Percentiles rank a stretch among this genome's conserved stretches.
Evolutionary conservation across 306 rosid species (phyloP).

Genomic region (Inga laurina): DNA sequence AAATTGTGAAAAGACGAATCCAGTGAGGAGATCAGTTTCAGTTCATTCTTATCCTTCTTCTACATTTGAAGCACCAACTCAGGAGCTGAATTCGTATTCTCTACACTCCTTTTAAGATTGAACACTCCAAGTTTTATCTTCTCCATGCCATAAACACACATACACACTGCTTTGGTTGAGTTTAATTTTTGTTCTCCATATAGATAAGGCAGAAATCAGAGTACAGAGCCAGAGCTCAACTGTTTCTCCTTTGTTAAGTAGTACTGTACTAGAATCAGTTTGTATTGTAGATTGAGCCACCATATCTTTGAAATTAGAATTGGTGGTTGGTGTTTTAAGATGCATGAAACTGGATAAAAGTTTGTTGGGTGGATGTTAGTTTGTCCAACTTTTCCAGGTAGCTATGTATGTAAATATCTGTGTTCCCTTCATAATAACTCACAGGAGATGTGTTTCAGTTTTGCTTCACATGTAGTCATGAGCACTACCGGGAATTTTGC

Average conservation of each 20-base stretch:
- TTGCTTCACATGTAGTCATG: too few relatives aligned
- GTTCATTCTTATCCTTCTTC: constrained; percentile 36
- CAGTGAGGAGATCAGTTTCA: constrained; percentile 50
- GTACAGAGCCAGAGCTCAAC: neutral
- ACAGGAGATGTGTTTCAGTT: neutral
- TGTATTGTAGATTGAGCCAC: neutral
- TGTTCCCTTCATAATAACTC: neutral
- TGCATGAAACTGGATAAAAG: neutral
- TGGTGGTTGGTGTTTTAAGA: neutral
- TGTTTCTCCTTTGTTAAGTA: neutral
- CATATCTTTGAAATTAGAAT: neutral
- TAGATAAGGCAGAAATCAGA: neutral
- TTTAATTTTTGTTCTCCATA: neutral
- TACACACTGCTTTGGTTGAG: neutral
- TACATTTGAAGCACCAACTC: neutral
- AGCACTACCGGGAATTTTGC: too few relatives aligned
- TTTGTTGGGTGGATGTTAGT: neutral
- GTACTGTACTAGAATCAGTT: neutral
- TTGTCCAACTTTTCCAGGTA: neutral
- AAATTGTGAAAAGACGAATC: constrained; percentile 8
- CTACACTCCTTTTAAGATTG: neutral
- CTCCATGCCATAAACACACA: neutral
- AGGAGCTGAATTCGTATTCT: neutral
- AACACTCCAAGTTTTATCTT: neutral
- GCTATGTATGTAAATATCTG: neutral